Percentiles rank a stretch among this genome's conserved stretches.
These are phyloP conservation scores for Trichoderma semiorbis DNA, from an alignment of 2,329 filamentous ascomycete genomes.

Conservation along the genomic window DNA sequence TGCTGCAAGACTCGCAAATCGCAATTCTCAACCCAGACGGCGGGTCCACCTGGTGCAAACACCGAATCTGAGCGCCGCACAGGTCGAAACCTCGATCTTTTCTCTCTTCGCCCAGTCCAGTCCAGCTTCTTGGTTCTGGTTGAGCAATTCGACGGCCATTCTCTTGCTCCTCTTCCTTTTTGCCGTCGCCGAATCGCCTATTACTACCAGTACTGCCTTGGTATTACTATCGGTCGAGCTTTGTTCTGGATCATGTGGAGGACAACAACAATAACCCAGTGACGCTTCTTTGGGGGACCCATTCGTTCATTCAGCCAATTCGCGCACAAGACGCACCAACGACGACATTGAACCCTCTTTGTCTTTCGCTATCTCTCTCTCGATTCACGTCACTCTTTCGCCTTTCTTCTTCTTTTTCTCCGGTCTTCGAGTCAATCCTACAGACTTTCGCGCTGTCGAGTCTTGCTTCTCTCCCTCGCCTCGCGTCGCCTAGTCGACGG, in stretches of 20 bases:
- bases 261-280: neutral
- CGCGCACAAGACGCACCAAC: neutral
- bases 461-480: neutral
- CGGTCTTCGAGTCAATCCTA: neutral
- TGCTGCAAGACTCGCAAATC: neutral
- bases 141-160: neutral
- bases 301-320: slow-evolving; percentile 11
- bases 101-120: neutral
- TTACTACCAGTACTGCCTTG: neutral
- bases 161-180: neutral
- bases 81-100: neutral
- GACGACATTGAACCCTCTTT: neutral
- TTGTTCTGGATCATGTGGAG: slow-evolving; percentile 5
- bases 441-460: neutral
- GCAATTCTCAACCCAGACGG: slow-evolving; percentile 9
- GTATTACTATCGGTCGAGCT: neutral
- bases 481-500: slow-evolving; percentile 20
- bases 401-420: neutral
- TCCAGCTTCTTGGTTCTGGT: neutral
- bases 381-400: neutral
- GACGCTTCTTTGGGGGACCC: neutral
- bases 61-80: neutral
- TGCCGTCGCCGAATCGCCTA: neutral
- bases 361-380: neutral
- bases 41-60: slow-evolving; percentile 15